Conservation (phyloP, 1,139 yeast species). For the Suhomyces yuchorum region DNA sequence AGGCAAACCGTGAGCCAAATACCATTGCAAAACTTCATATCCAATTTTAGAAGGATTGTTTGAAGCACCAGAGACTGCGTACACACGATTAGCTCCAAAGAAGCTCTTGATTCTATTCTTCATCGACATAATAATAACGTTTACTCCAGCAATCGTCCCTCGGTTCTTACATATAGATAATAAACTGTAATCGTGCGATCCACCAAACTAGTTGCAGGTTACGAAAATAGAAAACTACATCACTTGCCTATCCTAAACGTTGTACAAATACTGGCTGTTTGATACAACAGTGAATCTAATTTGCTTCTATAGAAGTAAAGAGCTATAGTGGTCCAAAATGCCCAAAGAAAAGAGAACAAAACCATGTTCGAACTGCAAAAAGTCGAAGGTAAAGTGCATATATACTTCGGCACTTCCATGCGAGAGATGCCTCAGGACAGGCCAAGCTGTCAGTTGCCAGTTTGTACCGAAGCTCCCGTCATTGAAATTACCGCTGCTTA, state of each 20-base stretch:
- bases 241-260: not conserved
- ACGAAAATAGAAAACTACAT: not conserved
- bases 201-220: not conserved
- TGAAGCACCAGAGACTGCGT: conserved; percentile 78
- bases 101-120: conserved; percentile 45
- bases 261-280: not conserved
- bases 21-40: conserved; percentile 70
- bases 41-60: conserved; percentile 69
- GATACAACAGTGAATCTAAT: not conserved
- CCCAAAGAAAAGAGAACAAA: conserved; percentile 51
- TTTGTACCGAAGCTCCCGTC: conserved; percentile 59
- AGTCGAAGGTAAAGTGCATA: conserved; percentile 64
- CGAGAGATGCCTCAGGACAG: conserved; percentile 55
- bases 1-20: conserved; percentile 55
- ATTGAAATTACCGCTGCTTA: conserved; percentile 37
- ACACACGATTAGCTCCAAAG: conserved; percentile 54
- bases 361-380: conserved; percentile 67
- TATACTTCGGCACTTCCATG: conserved; percentile 54
- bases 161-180: not conserved
- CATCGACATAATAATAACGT: conserved; percentile 36
- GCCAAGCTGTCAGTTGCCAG: conserved; percentile 51
- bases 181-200: not conserved
- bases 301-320: not conserved
- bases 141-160: not conserved
- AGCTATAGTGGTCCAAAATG: conserved; percentile 21